A percentile compares a stretch with the other conserved stretches of the same genome.
These are phyloP conservation scores for Hyaloperonospora arabidopsidis DNA, from an alignment of 352 stramenopile genomes.

Conservation along the genomic window DNA sequence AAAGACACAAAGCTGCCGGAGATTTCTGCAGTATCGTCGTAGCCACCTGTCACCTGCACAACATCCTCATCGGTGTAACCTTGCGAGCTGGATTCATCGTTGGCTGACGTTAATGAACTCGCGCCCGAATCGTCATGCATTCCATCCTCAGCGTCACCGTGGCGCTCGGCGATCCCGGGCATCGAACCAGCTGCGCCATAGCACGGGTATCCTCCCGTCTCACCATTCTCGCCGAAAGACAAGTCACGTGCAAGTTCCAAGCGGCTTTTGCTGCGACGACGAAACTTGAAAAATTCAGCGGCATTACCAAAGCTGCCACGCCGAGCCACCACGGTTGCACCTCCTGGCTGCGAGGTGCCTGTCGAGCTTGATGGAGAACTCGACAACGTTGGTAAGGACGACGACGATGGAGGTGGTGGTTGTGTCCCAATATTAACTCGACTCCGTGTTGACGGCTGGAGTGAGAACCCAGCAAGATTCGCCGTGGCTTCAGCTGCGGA, in stretches of 20 bases:
- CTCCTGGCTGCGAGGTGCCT: constrained; percentile 16
- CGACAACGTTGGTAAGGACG: constrained; percentile 20
- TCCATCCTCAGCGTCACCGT: constrained; percentile 38
- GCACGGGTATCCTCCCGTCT: constrained; percentile 39
- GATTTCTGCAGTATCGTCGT: constrained; percentile 53
- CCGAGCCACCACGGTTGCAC: constrained; percentile 28
- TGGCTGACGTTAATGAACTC: constrained; percentile 45
- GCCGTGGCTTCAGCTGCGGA: constrained; percentile 59
- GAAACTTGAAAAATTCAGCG: constrained; percentile 82
- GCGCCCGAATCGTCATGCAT: constrained; percentile 40
- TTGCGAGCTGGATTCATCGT: constrained; percentile 53
- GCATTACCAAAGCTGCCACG: constrained; percentile 79
- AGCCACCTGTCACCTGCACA: constrained; percentile 51
- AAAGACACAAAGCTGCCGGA: constrained; percentile 72
- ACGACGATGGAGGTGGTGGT: constrained; percentile 14
- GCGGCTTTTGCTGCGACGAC: constrained; percentile 78
- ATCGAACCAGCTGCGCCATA: constrained; percentile 50
- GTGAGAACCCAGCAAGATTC: constrained; percentile 46
- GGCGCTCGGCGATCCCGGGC: constrained; percentile 67
- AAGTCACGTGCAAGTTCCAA: constrained; percentile 70
- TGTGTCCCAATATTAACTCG: constrained; percentile 26
- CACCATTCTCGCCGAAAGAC: constrained; percentile 41
- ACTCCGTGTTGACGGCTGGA: constrained; percentile 37
- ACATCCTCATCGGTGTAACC: constrained; percentile 61
- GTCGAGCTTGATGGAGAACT: constrained; percentile 26